Evolutionary conservation across 1,139 yeast species (phyloP), one percentile per base, ranked within the genome.

Genomic region (Suhomyces bribrorum): DNA sequence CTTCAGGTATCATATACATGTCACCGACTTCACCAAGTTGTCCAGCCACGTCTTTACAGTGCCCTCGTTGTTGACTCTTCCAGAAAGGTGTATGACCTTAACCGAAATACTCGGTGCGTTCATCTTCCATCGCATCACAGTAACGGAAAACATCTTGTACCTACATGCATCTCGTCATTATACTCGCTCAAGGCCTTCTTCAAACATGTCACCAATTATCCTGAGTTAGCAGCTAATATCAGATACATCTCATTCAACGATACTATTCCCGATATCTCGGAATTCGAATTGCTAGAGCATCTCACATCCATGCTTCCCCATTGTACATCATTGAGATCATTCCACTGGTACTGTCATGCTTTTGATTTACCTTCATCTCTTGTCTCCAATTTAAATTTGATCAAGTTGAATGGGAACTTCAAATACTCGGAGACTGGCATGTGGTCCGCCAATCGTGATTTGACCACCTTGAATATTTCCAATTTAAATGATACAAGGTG

Each of bases 181-280:
- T 49, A 43, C 29, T 40, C 49, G 11, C 42, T 50, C 23, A 48
- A 50, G 29, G 26, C 45, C n/a, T 44, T 48, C 26, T 46, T 50
- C 36, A 47, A 46, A 29, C 28, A 22, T 13, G 29, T 43, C 12
- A 26, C 31, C 13, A 26, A 26, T 5, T 14, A 26, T 15, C 40
- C 44, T 6, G 13, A 30, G 8, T 20, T 29, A 14, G 41, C 43
- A 7, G 14, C 27, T 2, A 23, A 39, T 28, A 42, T 45, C 28
- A 26, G 32, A 15, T 31, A 32, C 26, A 26, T 49, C 4, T 34
- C 42, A 5, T 48, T 49, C 22, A 26, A 29, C 14, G 29, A 43
- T n/a, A 18, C 23, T 8, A 40, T 48, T 16, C 54, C 53, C 5
- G 53, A 50, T 24, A 38, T 44, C 9, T 40, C 43, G 8, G 49